Evolutionary conservation across 345 rosid species (phyloP).

Genomic region (Brassica juncea): DNA sequence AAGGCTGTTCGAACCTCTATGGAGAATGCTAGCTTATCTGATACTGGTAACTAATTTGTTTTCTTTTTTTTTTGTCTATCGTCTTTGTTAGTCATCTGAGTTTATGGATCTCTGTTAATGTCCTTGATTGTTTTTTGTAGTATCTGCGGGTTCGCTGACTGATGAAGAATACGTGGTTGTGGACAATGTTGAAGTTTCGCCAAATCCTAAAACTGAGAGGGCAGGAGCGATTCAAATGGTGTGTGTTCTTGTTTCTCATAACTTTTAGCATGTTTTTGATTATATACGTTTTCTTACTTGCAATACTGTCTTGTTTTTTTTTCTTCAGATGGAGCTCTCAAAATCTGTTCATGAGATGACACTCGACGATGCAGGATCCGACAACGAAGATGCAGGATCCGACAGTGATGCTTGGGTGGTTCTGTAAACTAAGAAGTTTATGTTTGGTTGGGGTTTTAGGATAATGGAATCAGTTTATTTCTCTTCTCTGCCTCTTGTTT

Average conservation of each 20-base stretch:
- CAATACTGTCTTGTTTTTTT: not conserved
- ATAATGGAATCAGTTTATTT: not conserved
- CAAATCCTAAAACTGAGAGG: conserved; percentile 7
- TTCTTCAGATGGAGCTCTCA: conserved; percentile 26
- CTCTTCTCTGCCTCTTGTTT: conserved; percentile 1
- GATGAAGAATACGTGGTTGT: conserved; percentile 33
- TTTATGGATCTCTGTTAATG: not conserved
- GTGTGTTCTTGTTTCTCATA: not conserved
- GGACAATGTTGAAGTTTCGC: not conserved
- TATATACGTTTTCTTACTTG: not conserved
- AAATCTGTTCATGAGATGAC: not conserved
- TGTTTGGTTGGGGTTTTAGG: conserved; percentile 10
- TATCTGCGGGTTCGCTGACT: conserved; percentile 3
- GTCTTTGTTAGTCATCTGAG: not conserved
- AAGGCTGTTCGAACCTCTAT: conserved; percentile 14
- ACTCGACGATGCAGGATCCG: conserved; percentile 12
- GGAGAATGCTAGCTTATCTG: conserved; percentile 19
- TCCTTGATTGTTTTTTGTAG: not conserved
- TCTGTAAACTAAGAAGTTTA: conserved; percentile 18
- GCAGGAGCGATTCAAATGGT: conserved; percentile 35
- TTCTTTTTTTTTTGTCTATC: not conserved
- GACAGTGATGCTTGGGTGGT: conserved; percentile 28
- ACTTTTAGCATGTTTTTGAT: not conserved
- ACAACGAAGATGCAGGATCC: conserved; percentile 15
- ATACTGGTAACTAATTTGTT: not conserved